Conservation (phyloP, 1,139 yeast species). For the Yamadazyma trypodendri region DNA sequence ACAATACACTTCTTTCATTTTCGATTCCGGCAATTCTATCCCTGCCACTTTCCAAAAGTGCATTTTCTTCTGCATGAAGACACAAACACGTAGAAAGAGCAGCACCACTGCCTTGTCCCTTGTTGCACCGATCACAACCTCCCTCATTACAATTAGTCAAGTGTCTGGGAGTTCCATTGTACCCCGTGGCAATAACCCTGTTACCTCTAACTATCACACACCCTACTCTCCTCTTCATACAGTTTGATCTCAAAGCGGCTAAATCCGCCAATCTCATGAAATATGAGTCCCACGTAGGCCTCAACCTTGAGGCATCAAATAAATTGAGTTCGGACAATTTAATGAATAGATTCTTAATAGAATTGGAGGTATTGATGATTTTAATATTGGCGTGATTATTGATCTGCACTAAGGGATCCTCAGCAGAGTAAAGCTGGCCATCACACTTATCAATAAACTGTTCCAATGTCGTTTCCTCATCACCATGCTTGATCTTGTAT, state of each 20-base stretch:
- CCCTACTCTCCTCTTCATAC: conserved; percentile 97
- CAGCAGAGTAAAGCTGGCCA: conserved; percentile 32
- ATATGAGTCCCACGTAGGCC: conserved; percentile 96
- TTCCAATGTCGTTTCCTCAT: conserved; percentile 25
- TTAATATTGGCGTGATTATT: conserved; percentile 59
- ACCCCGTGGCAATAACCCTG: conserved; percentile 92
- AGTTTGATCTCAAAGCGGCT: conserved; percentile 89
- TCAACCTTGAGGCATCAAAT: conserved; percentile 56
- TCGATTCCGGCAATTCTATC: conserved; percentile 53
- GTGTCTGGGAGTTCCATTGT: conserved; percentile 95
- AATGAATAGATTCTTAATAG: conserved; percentile 47
- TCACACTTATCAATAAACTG: conserved; percentile 52
- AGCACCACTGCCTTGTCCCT: conserved; percentile 61
- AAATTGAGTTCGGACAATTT: conserved; percentile 57
- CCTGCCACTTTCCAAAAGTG: conserved; percentile 89
- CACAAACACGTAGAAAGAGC: conserved; percentile 80
- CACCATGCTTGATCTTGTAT: conserved; percentile 24
- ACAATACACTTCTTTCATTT: conserved; percentile 55
- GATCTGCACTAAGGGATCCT: conserved; percentile 46
- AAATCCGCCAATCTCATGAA: conserved; percentile 91
- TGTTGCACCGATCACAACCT: conserved; percentile 87
- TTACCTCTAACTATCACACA: conserved; percentile 88
- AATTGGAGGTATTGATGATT: conserved; percentile 56
- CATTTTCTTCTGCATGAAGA: conserved; percentile 96
- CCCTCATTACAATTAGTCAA: conserved; percentile 89